A percentile compares a stretch with the other conserved stretches of the same genome.
Evolutionary conservation across 352 stramenopile species (phyloP).

Genomic region (Poterioochromonas sp.): DNA sequence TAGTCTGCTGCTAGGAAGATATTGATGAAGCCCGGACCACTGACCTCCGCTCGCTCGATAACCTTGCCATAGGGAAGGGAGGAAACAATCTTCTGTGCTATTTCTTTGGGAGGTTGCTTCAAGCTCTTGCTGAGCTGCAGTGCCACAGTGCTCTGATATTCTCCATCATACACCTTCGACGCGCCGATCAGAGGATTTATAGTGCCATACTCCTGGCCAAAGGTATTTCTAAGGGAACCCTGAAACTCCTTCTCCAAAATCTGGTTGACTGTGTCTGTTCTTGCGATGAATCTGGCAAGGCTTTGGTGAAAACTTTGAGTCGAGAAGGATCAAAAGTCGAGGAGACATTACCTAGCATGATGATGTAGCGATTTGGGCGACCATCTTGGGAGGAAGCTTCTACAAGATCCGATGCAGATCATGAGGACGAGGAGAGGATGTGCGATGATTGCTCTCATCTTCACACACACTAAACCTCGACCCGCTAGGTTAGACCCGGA

Average conservation of each 20-base stretch:
- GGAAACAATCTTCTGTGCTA: neutral
- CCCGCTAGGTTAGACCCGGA: too few species aligned
- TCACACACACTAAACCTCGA: too few species aligned
- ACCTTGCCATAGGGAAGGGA: neutral
- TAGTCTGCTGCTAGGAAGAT: conserved; percentile 53
- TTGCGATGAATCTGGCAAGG: too few species aligned
- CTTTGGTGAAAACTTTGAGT: too few species aligned
- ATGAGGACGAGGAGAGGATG: too few species aligned
- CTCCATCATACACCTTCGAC: conserved; percentile 36
- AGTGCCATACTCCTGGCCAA: neutral
- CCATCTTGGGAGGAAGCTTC: too few species aligned
- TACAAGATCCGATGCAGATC: too few species aligned
- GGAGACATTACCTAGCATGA: too few species aligned
- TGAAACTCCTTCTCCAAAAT: neutral
- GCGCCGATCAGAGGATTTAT: neutral
- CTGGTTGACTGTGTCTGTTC: too few species aligned
- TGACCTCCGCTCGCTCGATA: conserved; percentile 60
- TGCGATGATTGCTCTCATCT: too few species aligned
- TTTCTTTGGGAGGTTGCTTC: conserved; percentile 50
- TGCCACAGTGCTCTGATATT: conserved; percentile 97
- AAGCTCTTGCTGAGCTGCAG: conserved; percentile 91
- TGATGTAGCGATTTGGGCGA: too few species aligned
- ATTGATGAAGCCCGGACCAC: conserved; percentile 98
- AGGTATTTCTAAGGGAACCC: neutral
- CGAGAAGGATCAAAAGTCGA: too few species aligned